phyloP scores from a whole-genome alignment of 2,329 filamentous ascomycete species.

The Trichoderma sp. region DNA sequence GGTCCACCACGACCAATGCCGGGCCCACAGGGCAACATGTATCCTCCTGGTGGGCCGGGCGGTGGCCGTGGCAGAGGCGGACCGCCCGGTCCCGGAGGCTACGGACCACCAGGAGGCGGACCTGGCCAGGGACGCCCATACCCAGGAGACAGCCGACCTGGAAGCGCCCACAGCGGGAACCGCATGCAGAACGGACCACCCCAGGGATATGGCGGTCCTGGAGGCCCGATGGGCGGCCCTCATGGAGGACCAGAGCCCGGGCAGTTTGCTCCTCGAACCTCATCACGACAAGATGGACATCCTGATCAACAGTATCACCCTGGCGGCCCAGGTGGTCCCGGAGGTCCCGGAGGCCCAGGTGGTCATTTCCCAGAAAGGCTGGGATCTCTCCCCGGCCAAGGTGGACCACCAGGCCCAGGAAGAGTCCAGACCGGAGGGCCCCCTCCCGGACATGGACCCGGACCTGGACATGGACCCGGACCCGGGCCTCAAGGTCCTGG shows the following conservation, averaged over 20 bases:
- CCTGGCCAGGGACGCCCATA: conserved; percentile 20
- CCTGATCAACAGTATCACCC: conserved; percentile 32
- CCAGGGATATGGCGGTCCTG: conserved; percentile 3
- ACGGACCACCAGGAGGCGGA: conserved; percentile 32
- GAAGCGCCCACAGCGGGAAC: conserved; percentile 30
- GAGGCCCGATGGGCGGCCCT: conserved; percentile 8
- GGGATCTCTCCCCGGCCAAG: conserved; percentile 32
- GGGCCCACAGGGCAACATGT: conserved; percentile 45
- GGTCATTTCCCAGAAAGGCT: conserved; percentile 32
- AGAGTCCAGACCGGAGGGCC: conserved; percentile 23
- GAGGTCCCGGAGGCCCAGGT: conserved; percentile 15
- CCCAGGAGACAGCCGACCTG: conserved; percentile 27
- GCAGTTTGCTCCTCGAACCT: conserved; percentile 40
- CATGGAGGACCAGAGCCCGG: conserved; percentile 28
- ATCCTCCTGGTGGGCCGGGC: conserved; percentile 36
- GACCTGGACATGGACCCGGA: conserved; percentile 19
- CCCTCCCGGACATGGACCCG: conserved; percentile 18
- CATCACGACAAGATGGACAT: conserved; percentile 26
- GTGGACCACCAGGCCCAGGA: conserved; percentile 22
- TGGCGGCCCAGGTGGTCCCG: conserved; percentile 29
- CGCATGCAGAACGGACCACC: background rate
- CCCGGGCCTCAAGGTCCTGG: conserved; percentile 5
- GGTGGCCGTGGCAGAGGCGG: conserved; percentile 45
- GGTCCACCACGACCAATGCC: conserved; percentile 36
- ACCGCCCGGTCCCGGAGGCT: conserved; percentile 41